Evolutionary conservation across 495 filamentous ascomycete species (phyloP), one percentile per base, ranked within the genome.

Genomic region (Xylaria sp.): DNA sequence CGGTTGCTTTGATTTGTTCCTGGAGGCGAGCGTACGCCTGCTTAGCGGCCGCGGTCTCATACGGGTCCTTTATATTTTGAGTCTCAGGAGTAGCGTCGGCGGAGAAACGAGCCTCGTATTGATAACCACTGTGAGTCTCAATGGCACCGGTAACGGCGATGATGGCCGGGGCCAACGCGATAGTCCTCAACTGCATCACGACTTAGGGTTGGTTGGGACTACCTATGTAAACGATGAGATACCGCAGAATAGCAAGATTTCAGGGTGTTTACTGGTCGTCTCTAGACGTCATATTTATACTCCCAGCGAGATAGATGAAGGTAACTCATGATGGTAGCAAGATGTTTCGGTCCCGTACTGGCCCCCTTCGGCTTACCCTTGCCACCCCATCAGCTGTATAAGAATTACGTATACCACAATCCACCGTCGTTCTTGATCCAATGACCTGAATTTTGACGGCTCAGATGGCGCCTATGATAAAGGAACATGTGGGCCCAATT

Each of bases 31-130:
- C 41, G 9, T 55, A 68, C 5, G 70, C 64, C 29, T 68, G 64
- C 21, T 40, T 62, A 11, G 70, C 70, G 5, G 70, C 70, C 11
- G 33, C 62, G 0, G 55, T 40, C 55, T 72, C 70, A 46, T 72
- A 72, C 8, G 50, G 46, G 21, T 69, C 70, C 44, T 72, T 72
- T 55, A 72, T 35, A 12, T 65, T 5, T 19, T 19, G 46, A 8
- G 24, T 53, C 70, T 72, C 63, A 11, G 52, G 40, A 41, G 63
- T 4, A 2, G 70, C 64, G 8, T 65, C 70, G 31, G 63, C n/a
- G 11, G 37, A 40, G 70, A 72, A 69, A 12, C 70, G 70, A 37
- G 64, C 57, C 41, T 72, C 70, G 26, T 40, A 72, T 33, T 68
- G 50, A 14, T 67, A 61, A 21, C 70, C 70, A 37, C 70, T 57